Evolutionary conservation across 176 grass and related monocot genomes (phyloP).

Genomic region (Zea luxurians): DNA sequence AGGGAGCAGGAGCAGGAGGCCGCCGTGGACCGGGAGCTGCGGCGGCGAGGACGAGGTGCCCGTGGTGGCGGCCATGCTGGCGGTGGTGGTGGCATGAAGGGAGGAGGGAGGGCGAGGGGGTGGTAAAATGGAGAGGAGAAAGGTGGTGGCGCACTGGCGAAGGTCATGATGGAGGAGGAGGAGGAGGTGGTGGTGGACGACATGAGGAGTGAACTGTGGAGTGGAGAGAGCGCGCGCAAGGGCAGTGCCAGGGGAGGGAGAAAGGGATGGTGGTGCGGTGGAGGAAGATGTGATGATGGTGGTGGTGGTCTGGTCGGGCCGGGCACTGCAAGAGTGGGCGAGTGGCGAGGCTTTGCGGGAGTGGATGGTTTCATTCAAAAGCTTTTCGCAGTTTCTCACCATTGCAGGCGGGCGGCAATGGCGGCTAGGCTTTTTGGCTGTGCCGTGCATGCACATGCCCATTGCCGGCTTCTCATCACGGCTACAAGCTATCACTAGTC

Average conservation of each 20-base stretch:
- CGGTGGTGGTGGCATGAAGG: background rate
- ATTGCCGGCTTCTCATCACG: background rate
- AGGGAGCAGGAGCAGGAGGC: slow-evolving; percentile 38
- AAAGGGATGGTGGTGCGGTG: slow-evolving; percentile 22
- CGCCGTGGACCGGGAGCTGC: background rate
- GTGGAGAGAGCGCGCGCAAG: slow-evolving; percentile 4
- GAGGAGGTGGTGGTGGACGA: slow-evolving; percentile 38
- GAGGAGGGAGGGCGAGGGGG: background rate
- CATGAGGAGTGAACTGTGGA: slow-evolving; percentile 30
- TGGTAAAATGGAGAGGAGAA: slow-evolving; percentile 57
- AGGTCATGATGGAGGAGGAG: slow-evolving; percentile 59
- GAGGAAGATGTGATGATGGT: slow-evolving; percentile 35
- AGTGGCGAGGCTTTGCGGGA: background rate
- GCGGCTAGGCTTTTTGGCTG: slow-evolving; percentile 17
- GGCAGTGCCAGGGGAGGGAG: background rate
- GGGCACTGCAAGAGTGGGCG: slow-evolving; percentile 5
- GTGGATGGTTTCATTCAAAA: background rate
- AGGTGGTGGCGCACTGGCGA: slow-evolving; percentile 46
- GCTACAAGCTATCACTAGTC: background rate
- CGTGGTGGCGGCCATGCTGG: slow-evolving; percentile 22
- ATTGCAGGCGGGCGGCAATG: slow-evolving; percentile 14
- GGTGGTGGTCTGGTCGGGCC: slow-evolving; percentile 35
- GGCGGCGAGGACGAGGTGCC: background rate
- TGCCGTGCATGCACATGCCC: slow-evolving; percentile 15
- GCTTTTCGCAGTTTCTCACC: background rate